Evolutionary conservation across 345 rosid species (phyloP), one percentile per base, ranked within the genome.

Genomic region (Populus alba): DNA sequence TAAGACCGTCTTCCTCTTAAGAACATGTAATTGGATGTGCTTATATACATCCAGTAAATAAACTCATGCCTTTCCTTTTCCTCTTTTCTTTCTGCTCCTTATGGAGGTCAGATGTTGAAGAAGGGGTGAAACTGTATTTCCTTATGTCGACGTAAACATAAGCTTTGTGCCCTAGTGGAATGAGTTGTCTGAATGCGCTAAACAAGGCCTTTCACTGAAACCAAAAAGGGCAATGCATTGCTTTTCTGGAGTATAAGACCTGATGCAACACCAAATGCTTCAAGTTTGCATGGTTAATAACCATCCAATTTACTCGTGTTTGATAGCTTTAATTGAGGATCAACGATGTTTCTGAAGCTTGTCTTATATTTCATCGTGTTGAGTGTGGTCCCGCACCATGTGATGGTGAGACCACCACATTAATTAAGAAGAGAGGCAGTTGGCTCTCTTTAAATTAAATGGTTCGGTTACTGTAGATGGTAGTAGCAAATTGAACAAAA

Each of bases 111-210:
- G 99, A 92, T 86, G 97, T 92, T 80, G 99, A 95, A 86, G 97
- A 93, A 88, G 99, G 97, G 99, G 99, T 49, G 99, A 95, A 85
- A 95, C 99, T 3, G 89, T 93, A 75, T 95, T 95, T 84, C 98
- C 98, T 72, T 75, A 82, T 45, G 94, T 95, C 72, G 84, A 78
- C 72, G 86, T 87, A 86, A 93, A 93, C 80, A 68, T 83, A 75
- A 93, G 90, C 70, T 73, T 91, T 18, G 93, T 87, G 11, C 91
- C 92, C 4, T 89, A 91, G 93, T 95, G 92, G 89, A 87, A 93
- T 66, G 92, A 91, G 74, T 86, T 93, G 79, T 95, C 99, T 53
- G 92, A 91, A 85, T 95, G 98, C 79, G 99, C 84, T 12, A 92
- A 85, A 85, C 69, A 79, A 62, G 98, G 99, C 72, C 91, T 95